Evolutionary conservation across 2,329 filamentous ascomycete species (phyloP).

Genomic region (Colletotrichum coccodes): DNA sequence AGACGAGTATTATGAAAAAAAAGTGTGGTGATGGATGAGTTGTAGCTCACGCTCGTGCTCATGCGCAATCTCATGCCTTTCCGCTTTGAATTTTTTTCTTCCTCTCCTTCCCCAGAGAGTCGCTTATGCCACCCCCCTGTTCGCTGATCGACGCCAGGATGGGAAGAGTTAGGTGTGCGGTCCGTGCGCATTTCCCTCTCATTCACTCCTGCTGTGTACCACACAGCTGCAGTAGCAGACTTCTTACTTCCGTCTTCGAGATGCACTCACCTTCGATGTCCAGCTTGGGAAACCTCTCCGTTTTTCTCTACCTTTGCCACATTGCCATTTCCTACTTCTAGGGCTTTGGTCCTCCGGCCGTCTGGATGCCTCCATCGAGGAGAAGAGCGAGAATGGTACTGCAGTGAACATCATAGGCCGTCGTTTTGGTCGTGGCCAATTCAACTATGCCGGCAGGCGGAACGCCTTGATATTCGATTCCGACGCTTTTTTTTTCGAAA

Average conservation of each 20-base stretch:
- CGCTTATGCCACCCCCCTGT: slow-evolving; percentile 23
- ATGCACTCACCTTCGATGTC: background rate
- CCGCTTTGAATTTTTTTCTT: slow-evolving; percentile 33
- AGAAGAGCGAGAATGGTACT: no score
- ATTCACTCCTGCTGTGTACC: background rate
- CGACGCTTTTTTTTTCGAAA: no score
- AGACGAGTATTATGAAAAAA: background rate
- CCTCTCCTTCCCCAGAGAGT: slow-evolving; percentile 4
- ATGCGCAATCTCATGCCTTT: slow-evolving; percentile 8
- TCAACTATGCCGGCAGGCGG: background rate
- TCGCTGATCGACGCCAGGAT: slow-evolving; percentile 30
- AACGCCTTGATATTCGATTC: background rate
- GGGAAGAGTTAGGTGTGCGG: slow-evolving; percentile 7
- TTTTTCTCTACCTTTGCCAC: background rate
- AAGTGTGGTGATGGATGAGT: slow-evolving; percentile 1
- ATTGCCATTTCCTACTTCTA: no score
- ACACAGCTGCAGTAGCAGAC: background rate
- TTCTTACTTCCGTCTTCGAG: background rate
- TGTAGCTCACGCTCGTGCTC: slow-evolving; percentile 12
- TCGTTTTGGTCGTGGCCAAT: no score
- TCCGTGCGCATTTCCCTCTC: slow-evolving; percentile 4
- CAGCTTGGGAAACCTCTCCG: background rate
- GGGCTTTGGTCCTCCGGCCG: no score
- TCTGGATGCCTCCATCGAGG: no score
- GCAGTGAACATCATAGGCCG: no score